These are phyloP conservation scores for Castanopsis chinensis DNA, from an alignment of 306 rosid genomes.

Conservation along the genomic window DNA sequence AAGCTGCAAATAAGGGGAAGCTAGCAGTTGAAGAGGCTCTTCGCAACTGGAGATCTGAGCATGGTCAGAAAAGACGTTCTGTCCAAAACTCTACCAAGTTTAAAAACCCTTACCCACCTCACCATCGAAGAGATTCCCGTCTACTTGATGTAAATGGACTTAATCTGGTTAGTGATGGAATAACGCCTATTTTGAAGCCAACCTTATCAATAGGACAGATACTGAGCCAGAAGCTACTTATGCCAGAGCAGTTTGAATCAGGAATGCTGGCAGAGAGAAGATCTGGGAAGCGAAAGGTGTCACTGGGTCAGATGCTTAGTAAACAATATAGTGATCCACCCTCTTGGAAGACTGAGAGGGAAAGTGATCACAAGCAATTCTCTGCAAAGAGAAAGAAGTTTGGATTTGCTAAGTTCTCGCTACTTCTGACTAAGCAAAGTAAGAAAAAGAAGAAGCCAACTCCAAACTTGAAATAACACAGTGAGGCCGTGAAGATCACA, in stretches of 20 bases:
- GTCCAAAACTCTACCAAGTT: conserved; percentile 53
- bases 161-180: conserved; percentile 45
- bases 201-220: conserved; percentile 85
- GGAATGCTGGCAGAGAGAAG: conserved; percentile 31
- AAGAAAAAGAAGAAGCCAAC: conserved; percentile 76
- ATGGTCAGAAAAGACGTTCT: conserved; percentile 53
- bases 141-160: conserved; percentile 50
- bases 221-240: conserved; percentile 73
- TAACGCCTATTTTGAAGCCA: conserved; percentile 51
- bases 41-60: conserved; percentile 79
- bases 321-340: conserved; percentile 54
- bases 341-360: conserved; percentile 50
- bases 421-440: conserved; percentile 65
- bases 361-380: conserved; percentile 46
- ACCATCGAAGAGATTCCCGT: conserved; percentile 44
- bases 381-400: conserved; percentile 81
- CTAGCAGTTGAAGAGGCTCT: conserved; percentile 77
- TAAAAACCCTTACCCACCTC: conserved; percentile 57
- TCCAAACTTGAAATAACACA: conserved; percentile 58
- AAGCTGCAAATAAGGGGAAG: conserved; percentile 79
- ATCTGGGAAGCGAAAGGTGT: conserved; percentile 62
- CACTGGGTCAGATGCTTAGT: conserved; percentile 87
- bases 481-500: conserved; percentile 13
- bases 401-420: conserved; percentile 73
- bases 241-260: conserved; percentile 55